A percentile compares a stretch with the other conserved stretches of the same genome.
phyloP scores from a whole-genome alignment of 176 grass and related monocot species.

The Tillandsia fasciculata region DNA sequence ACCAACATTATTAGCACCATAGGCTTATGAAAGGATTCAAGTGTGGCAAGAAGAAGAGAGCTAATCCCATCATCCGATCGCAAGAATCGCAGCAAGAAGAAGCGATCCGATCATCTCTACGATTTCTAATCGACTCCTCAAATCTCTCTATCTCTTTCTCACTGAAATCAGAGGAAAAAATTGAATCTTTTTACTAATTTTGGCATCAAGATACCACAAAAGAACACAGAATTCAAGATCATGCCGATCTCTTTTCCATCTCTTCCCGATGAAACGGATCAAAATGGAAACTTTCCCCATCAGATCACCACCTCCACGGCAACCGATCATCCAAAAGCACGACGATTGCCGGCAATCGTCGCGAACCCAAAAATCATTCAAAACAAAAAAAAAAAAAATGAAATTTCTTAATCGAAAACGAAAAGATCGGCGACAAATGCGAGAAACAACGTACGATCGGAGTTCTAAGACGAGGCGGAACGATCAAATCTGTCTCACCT shows the following conservation, averaged over 20 bases:
- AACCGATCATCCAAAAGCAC: neutral
- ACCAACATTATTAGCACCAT: neutral
- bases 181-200: neutral
- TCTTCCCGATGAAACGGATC: neutral
- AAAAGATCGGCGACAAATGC: slow-evolving; percentile 8
- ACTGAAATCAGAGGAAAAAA: neutral
- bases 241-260: neutral
- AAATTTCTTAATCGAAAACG: neutral
- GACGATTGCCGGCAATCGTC: too few relatives aligned
- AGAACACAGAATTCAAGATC: slow-evolving; percentile 2
- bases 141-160: neutral
- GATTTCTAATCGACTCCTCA: slow-evolving; percentile 3
- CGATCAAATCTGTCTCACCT: neutral
- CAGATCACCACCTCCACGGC: neutral
- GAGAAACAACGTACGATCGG: slow-evolving; percentile 16
- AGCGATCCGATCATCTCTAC: slow-evolving; percentile 8
- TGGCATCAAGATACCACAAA: slow-evolving; percentile 9
- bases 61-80: slow-evolving; percentile 3
- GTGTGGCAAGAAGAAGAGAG: slow-evolving; percentile 1
- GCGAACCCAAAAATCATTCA: too few relatives aligned
- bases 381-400: too few relatives aligned
- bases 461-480: neutral
- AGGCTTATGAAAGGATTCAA: slow-evolving; percentile 14
- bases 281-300: neutral
- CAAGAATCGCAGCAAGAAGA: slow-evolving; percentile 1